Evolutionary conservation across 192 early-diverging fungal genomes (phyloP).

Genomic region (Anaeromyces robustus): DNA sequence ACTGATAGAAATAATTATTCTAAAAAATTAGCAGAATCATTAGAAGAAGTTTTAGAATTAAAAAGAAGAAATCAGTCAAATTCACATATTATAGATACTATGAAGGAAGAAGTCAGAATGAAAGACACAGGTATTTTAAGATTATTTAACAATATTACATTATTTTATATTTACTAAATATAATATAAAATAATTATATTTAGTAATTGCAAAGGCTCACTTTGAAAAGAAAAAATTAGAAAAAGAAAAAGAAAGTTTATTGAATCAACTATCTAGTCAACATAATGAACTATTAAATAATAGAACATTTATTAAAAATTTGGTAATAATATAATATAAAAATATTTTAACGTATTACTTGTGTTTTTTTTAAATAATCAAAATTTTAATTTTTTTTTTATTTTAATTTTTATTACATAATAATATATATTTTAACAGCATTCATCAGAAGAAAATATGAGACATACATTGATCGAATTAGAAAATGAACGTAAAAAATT

Average conservation of each 20-base stretch:
- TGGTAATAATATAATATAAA: not conserved
- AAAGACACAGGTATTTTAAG: slow-evolving; percentile 29
- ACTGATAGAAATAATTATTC: slow-evolving; percentile 44
- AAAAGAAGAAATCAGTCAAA: slow-evolving; percentile 44
- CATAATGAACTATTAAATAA: slow-evolving; percentile 20
- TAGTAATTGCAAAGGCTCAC: slow-evolving; percentile 37
- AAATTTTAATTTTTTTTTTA: not conserved
- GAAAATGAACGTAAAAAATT: slow-evolving; percentile 28
- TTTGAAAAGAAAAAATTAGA: slow-evolving; percentile 42
- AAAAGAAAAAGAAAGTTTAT: slow-evolving; percentile 41
- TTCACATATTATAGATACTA: slow-evolving; percentile 39
- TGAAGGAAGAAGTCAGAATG: slow-evolving; percentile 44
- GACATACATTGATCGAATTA: slow-evolving; percentile 31
- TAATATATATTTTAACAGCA: too few relatives aligned
- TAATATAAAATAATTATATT: too few relatives aligned
- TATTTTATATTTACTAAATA: too few relatives aligned
- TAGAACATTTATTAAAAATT: not conserved
- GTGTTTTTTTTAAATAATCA: too few relatives aligned
- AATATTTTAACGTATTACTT: too few relatives aligned
- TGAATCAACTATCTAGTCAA: slow-evolving; percentile 28
- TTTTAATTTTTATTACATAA: too few relatives aligned
- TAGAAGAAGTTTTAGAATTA: slow-evolving; percentile 45
- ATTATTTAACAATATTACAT: too few relatives aligned
- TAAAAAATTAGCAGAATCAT: slow-evolving; percentile 35
- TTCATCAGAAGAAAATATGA: slow-evolving; percentile 33